phyloP scores from a whole-genome alignment of 2,329 filamentous ascomycete species.

The Calonectria fujianensis region DNA sequence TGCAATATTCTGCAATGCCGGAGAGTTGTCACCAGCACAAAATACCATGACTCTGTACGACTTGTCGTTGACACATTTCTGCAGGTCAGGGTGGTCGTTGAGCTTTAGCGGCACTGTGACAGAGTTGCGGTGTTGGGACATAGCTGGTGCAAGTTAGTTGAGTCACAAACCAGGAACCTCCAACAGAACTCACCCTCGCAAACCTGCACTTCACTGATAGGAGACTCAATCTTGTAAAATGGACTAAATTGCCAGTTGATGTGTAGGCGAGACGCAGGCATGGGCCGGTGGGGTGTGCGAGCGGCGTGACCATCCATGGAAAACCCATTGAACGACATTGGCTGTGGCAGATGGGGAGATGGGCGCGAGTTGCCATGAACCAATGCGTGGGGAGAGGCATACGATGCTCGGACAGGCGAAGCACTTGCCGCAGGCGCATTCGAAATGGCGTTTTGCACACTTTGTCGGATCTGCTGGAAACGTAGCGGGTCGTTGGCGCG shows the following conservation, averaged over 20 bases:
- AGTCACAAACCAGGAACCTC: background rate
- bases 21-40: conserved; percentile 79
- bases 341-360: conserved; percentile 40
- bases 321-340: conserved; percentile 48
- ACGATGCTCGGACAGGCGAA: conserved; percentile 46
- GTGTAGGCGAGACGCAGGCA: conserved; percentile 44
- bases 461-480: conserved; percentile 66
- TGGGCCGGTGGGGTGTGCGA: conserved; percentile 49
- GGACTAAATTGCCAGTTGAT: conserved; percentile 81
- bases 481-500: conserved; percentile 61
- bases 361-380: conserved; percentile 39
- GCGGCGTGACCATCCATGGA: conserved; percentile 40
- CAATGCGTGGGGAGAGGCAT: conserved; percentile 33
- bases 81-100: conserved; percentile 71
- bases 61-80: conserved; percentile 76
- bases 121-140: conserved; percentile 72
- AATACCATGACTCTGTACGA: conserved; percentile 87
- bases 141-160: conserved; percentile 63
- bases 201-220: conserved; percentile 78
- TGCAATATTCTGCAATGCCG: conserved; percentile 82
- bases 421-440: conserved; percentile 51
- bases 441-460: conserved; percentile 61
- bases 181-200: conserved; percentile 80
- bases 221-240: conserved; percentile 84
- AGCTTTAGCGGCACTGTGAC: conserved; percentile 67